Evolutionary conservation across 176 grass and related monocot species (phyloP), one percentile per base, ranked within the genome.

Genomic region (Cocos nucifera): DNA sequence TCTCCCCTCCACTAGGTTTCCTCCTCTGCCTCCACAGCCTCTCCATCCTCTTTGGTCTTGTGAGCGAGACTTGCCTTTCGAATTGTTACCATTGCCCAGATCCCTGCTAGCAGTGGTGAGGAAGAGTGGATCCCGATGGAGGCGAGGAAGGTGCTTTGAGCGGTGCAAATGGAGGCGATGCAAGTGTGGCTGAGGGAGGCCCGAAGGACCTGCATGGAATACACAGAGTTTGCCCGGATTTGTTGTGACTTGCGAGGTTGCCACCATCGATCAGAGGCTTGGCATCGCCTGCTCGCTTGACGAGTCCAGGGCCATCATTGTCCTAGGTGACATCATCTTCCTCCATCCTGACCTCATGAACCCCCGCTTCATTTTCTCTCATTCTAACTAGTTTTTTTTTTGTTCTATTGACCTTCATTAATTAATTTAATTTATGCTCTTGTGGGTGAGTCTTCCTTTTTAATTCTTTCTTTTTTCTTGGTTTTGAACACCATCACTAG

Each of bases 311-410:
- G 66, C 62, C 69, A 79, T 98, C 77, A 66, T 98, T 77, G 73
- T 88, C 65, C 63, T 98, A 5, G 62, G 87, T 5, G 84, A 87
- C 64, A 70, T 71, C 15, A 84, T 98, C 49, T 88, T 98, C 77
- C 87, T 98, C 73, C 87, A 76, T 29, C 93, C 87, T 23, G 84
- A 92, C 56, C 69, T 86, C 79, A 84, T 89, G 28, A 73, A 52
- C 28, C n/a, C 6, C 62, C 28, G 6, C 28, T 30, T 1, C 28
- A 30, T 30, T 30, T 30, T 30, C 28, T 30, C 28, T 30, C 5
- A 30, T 30, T 5, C 28, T 30, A 30, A 5, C 28, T 30, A 30
- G 28, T 6, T 30, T 30, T 4, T n/a, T n/a, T 0, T 28, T 28
- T 30, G 28, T 6, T 30, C 1, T 30, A 5, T 30, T 30, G 5